These are phyloP conservation scores for Rhinocladiella mackenziei DNA, from an alignment of 2,329 filamentous ascomycete species.

Conservation along the genomic window DNA sequence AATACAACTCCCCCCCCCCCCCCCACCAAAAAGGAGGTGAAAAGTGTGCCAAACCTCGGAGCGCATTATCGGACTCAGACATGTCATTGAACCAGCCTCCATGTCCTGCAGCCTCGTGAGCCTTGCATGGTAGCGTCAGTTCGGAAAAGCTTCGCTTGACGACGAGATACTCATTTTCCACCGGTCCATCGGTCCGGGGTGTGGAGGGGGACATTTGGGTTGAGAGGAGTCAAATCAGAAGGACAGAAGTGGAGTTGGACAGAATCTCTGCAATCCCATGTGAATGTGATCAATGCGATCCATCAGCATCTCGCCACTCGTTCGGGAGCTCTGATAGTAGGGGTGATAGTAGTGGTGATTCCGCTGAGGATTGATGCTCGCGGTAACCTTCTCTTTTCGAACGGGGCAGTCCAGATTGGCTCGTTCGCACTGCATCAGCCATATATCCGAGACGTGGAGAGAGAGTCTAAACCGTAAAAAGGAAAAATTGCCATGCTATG, in stretches of 20 bases:
- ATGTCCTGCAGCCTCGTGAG: constrained; percentile 5
- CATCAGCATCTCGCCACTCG: no score
- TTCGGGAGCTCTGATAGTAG: no score
- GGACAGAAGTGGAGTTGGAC: no score
- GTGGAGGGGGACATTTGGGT: no score
- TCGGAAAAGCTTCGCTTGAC: constrained; percentile 2
- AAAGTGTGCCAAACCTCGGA: not conserved
- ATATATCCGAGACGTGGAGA: constrained; percentile 7
- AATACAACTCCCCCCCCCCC: no score
- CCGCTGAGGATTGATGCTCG: constrained; percentile 4
- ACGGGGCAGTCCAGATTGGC: no score
- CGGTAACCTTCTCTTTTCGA: constrained; percentile 14
- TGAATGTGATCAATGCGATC: no score
- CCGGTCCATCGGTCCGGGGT: no score
- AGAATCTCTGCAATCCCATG: no score
- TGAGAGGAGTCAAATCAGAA: no score
- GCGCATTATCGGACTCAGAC: not conserved
- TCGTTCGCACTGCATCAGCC: no score
- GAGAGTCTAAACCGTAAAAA: constrained; percentile 18
- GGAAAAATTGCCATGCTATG: constrained; percentile 14
- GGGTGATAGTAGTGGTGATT: not conserved
- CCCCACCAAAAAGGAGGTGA: constrained; percentile 2
- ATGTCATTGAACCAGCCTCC: not conserved
- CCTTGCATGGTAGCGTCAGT: constrained; percentile 3
- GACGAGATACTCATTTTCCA: no score